Evolutionary conservation across 2,329 filamentous ascomycete species (phyloP).

Genomic region (Alternaria gansuensis): DNA sequence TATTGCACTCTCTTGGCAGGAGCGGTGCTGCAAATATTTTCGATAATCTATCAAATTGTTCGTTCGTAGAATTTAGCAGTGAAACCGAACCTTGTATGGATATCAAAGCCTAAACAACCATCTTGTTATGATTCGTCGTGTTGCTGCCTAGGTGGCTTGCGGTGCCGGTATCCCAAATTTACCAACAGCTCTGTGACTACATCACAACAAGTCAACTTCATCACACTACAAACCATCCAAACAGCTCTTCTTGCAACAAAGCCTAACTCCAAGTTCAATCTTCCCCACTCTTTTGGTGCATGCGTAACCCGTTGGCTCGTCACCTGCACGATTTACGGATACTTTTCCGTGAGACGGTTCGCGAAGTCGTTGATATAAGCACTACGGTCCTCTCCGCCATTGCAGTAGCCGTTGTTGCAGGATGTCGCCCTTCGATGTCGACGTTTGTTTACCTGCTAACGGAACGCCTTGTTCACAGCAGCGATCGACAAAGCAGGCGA

Average conservation of each 20-base stretch:
- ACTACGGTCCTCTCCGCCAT: background rate
- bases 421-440: background rate
- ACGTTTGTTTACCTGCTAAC: background rate
- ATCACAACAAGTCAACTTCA: background rate
- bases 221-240: background rate
- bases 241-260: background rate
- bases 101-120: background rate
- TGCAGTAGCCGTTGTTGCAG: background rate
- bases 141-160: background rate
- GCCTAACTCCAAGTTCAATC: constrained; percentile 14
- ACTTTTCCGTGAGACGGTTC: constrained; percentile 9
- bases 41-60: too few species aligned
- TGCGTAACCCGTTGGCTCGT: background rate
- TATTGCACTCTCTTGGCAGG: too few species aligned
- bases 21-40: too few species aligned
- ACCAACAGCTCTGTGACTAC: background rate
- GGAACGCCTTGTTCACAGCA: background rate
- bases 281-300: background rate
- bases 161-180: background rate
- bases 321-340: background rate
- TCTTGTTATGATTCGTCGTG: constrained; percentile 1
- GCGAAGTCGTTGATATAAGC: constrained; percentile 1
- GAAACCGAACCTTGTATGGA: background rate
- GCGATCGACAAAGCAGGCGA: constrained; percentile 17
- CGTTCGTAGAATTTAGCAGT: too few species aligned